Evolutionary conservation across 2,329 filamentous ascomycete species (phyloP), one percentile per base, ranked within the genome.

Genomic region (Cladobotryum mycophilum): DNA sequence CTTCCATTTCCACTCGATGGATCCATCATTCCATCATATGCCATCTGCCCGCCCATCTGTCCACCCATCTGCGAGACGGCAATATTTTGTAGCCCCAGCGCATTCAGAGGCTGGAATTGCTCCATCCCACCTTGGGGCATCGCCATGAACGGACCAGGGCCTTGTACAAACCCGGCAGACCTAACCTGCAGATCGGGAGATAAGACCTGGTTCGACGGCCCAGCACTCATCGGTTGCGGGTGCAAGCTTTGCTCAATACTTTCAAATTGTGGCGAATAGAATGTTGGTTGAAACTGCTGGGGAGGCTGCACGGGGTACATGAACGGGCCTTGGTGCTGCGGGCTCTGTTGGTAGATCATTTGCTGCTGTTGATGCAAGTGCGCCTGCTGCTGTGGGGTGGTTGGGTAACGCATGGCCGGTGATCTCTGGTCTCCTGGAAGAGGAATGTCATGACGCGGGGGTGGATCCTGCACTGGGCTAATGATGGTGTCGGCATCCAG

Each of bases 401-500:
- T n/a, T 1, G 57, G 55, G 45, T 59, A 63, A 36, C 56, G 59
- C 47, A 54, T 48, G 7, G 53, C 47, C 25, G 58, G 48, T 38
- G 53, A 53, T 14, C 48, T 56, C 45, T 64, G 59, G 18, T 58
- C 58, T 13, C 57, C 55, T 7, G 63, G 58, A n/a, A 58, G 57
- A 12, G 64, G 58, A 3, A 64, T 55, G 33, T 60, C 58, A 36
- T 60, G 61, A 6, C 74, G 70, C 9, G 70, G 71, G 7, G 75
- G 73, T 2, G 70, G 73, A 41, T 82, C 80, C 57, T 84, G 82
- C 2, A 86, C 74, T 0, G 84, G 84, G 61, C 82, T 86, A 65
- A 87, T 84, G 56, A 85, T 74, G 18, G 81, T 85, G 58, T 86
- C 81, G 7, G 75, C 74, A 20, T 78, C 73, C 15, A 85, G 68